A percentile compares a stretch with the other conserved stretches of the same genome.
Evolutionary conservation across 371 early-diverging fungal species (phyloP).

Genomic region (Rhizopus arrhizus): DNA sequence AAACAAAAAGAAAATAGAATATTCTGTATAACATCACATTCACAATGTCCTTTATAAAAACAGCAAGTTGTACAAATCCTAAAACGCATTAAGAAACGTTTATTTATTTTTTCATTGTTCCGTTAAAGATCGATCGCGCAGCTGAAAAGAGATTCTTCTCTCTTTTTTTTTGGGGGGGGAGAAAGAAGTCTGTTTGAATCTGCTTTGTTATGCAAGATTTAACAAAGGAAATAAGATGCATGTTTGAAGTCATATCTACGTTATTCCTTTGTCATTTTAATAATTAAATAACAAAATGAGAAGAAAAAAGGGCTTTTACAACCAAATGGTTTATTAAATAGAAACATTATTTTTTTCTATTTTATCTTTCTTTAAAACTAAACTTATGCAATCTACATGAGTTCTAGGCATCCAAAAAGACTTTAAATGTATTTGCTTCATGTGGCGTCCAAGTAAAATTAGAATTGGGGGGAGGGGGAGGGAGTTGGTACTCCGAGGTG

Average conservation of each 20-base stretch:
- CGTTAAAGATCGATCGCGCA: not conserved
- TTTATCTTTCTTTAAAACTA: not conserved
- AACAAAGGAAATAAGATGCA: too few species aligned
- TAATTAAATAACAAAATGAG: not conserved
- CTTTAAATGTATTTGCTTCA: not conserved
- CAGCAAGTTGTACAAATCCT: not conserved
- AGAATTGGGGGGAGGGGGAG: not conserved
- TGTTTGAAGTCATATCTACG: not conserved
- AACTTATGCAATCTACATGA: not conserved
- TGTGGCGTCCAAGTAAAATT: not conserved
- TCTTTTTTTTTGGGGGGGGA: too few species aligned
- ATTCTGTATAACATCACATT: too few species aligned
- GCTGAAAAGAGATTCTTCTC: not conserved
- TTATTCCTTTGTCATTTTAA: not conserved
- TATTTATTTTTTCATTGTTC: not conserved
- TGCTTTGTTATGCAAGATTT: too few species aligned
- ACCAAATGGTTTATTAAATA: not conserved
- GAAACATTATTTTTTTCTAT: not conserved
- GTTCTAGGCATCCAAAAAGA: not conserved
- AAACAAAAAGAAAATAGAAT: too few species aligned
- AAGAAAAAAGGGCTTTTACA: not conserved
- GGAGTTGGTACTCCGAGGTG: not conserved
- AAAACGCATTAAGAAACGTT: too few species aligned
- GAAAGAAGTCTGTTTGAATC: too few species aligned
- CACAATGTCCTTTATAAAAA: too few species aligned